Evolutionary conservation across 2,329 filamentous ascomycete genomes (phyloP).

Genomic region (Zymoseptoria tritici): DNA sequence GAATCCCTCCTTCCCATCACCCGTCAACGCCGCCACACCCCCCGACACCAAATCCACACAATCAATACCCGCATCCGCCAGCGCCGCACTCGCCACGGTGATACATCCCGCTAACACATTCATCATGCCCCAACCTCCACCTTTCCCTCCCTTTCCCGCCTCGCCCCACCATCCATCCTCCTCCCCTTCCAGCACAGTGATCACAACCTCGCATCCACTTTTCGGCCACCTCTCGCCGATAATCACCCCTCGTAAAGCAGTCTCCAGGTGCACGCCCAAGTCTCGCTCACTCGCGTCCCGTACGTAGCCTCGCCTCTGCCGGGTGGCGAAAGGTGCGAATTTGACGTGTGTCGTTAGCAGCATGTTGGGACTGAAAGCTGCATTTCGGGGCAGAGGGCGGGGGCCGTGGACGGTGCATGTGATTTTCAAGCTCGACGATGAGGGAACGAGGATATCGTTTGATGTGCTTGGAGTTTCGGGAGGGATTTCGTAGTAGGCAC

Average conservation of each 20-base stretch:
- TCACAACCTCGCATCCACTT: slow-evolving; percentile 88
- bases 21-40: slow-evolving; percentile 76
- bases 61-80: slow-evolving; percentile 92
- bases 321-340: slow-evolving; percentile 88
- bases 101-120: slow-evolving; percentile 87
- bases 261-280: slow-evolving; percentile 83
- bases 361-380: slow-evolving; percentile 85
- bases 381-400: slow-evolving; percentile 78
- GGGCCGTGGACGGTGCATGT: slow-evolving; percentile 91
- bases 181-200: slow-evolving; percentile 89
- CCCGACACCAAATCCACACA: slow-evolving; percentile 86
- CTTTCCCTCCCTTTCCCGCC: slow-evolving; percentile 31
- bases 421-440: slow-evolving; percentile 71
- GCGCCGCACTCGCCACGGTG: slow-evolving; percentile 84
- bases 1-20: slow-evolving; percentile 31
- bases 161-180: slow-evolving; percentile 66
- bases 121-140: slow-evolving; percentile 72
- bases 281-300: slow-evolving; percentile 82
- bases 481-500: slow-evolving; percentile 67
- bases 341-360: slow-evolving; percentile 91
- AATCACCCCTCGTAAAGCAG: slow-evolving; percentile 77
- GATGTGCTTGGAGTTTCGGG: slow-evolving; percentile 34
- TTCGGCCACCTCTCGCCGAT: slow-evolving; percentile 98
- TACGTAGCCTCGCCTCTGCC: slow-evolving; percentile 73
- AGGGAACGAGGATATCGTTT: slow-evolving; percentile 44